Conservation (phyloP, 495 filamentous ascomycete species). For the Penicillium crystallinum region DNA sequence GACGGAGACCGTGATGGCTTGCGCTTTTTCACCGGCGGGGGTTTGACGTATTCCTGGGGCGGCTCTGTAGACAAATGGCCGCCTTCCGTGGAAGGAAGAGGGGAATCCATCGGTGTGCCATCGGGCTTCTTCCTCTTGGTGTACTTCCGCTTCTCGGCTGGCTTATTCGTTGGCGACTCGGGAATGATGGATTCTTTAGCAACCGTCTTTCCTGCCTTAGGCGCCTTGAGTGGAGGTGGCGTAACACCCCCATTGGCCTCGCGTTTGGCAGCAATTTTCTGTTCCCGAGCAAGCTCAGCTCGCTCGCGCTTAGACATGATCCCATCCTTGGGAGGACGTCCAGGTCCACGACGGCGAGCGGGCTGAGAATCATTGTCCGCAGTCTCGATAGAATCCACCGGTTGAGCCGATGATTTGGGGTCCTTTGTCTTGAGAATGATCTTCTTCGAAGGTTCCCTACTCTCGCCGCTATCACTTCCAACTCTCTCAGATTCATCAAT, state of each 20-base stretch:
- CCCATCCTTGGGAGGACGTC: slow-evolving; percentile 85
- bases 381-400: slow-evolving; percentile 33
- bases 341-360: slow-evolving; percentile 73
- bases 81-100: slow-evolving; percentile 42
- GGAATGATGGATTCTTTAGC: slow-evolving; percentile 39
- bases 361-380: slow-evolving; percentile 38
- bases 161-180: slow-evolving; percentile 52
- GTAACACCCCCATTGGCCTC: slow-evolving; percentile 43
- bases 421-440: slow-evolving; percentile 38
- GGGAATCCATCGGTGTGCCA: slow-evolving; percentile 37
- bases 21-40: slow-evolving; percentile 47
- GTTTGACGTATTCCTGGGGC: slow-evolving; percentile 39
- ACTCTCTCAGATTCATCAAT: slow-evolving; percentile 31
- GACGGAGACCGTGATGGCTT: slow-evolving; percentile 62
- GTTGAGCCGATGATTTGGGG: slow-evolving; percentile 20
- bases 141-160: slow-evolving; percentile 68
- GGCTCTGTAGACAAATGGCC: slow-evolving; percentile 42
- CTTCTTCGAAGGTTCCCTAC: slow-evolving; percentile 33
- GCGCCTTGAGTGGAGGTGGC: slow-evolving; percentile 44
- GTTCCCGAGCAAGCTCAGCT: slow-evolving; percentile 59
- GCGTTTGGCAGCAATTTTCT: slow-evolving; percentile 45
- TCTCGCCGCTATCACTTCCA: slow-evolving; percentile 29
- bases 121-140: slow-evolving; percentile 67
- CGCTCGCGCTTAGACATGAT: slow-evolving; percentile 86
- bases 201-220: slow-evolving; percentile 55